Evolutionary conservation across 768 basidiomycete species (phyloP).

Genomic region (Coprinopsis strossmayeri): DNA sequence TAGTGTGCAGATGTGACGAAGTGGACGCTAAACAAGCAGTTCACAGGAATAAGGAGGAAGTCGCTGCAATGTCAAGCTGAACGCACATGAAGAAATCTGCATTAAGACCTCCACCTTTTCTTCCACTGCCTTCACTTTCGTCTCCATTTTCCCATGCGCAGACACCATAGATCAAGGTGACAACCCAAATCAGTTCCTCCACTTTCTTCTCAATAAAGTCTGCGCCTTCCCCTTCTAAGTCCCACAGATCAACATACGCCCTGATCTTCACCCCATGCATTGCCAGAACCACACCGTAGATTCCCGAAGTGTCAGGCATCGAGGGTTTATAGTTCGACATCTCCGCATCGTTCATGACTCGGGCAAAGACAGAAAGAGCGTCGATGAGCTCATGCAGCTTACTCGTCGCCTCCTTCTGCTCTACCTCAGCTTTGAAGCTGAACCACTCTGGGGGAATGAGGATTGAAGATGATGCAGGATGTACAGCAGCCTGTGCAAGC

Average conservation of each 20-base stretch:
- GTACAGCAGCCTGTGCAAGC: constrained; percentile 48
- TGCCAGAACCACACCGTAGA: constrained; percentile 20
- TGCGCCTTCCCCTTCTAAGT: constrained; percentile 14
- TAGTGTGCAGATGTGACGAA: not conserved
- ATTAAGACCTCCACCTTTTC: too few species aligned
- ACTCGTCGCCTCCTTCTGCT: not conserved
- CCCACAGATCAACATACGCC: constrained; percentile 41
- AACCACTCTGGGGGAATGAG: not conserved
- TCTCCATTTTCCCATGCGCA: constrained; percentile 38
- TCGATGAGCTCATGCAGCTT: too few species aligned
- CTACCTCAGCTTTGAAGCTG: not conserved
- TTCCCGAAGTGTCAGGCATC: not conserved
- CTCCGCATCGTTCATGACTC: not conserved
- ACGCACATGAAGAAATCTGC: not conserved
- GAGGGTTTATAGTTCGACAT: not conserved
- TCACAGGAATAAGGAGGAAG: not conserved
- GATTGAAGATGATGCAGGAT: constrained; percentile 21
- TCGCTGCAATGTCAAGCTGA: not conserved
- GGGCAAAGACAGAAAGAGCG: not conserved
- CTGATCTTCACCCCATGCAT: constrained; percentile 30
- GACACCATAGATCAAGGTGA: constrained; percentile 48
- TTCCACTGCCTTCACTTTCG: not conserved
- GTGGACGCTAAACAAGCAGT: not conserved
- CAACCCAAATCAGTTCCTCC: constrained; percentile 57
- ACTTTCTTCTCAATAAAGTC: constrained; percentile 44